A percentile compares a stretch with the other conserved stretches of the same genome.
Conservation (phyloP, 148 eudicot species). For the Cornus suecica region DNA sequence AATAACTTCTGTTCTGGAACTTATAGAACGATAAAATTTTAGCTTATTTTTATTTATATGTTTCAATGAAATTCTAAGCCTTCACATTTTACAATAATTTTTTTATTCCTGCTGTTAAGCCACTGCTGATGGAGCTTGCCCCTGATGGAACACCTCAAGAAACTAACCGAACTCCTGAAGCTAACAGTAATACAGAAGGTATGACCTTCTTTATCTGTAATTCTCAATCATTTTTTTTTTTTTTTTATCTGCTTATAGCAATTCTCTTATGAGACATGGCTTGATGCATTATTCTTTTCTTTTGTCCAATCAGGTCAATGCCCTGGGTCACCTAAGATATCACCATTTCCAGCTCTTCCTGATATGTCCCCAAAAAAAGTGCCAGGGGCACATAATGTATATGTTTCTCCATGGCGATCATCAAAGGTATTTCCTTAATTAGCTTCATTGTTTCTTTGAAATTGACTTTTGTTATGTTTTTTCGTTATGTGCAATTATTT, state of each 20-base stretch:
- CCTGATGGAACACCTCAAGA: slow-evolving; percentile 41
- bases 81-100: slow-evolving; percentile 82
- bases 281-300: slow-evolving; percentile 4
- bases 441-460: background rate
- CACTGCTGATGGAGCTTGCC: slow-evolving; percentile 78
- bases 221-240: background rate
- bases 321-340: slow-evolving; percentile 77
- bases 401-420: slow-evolving; percentile 90
- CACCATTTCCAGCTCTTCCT: slow-evolving; percentile 87
- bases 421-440: slow-evolving; percentile 64
- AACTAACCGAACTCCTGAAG: slow-evolving; percentile 40
- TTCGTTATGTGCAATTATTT: background rate
- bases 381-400: slow-evolving; percentile 79
- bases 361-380: slow-evolving; percentile 99
- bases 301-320: slow-evolving; percentile 54
- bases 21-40: too few species aligned
- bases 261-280: background rate
- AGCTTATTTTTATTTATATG: too few species aligned
- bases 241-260: background rate
- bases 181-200: slow-evolving; percentile 50
- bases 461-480: background rate
- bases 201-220: slow-evolving; percentile 9
- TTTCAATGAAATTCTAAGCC: slow-evolving; percentile 12
- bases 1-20: background rate
- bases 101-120: slow-evolving; percentile 84